Evolutionary conservation across 306 rosid genomes (phyloP).

Genomic region (Oemleria cerasiformis): DNA sequence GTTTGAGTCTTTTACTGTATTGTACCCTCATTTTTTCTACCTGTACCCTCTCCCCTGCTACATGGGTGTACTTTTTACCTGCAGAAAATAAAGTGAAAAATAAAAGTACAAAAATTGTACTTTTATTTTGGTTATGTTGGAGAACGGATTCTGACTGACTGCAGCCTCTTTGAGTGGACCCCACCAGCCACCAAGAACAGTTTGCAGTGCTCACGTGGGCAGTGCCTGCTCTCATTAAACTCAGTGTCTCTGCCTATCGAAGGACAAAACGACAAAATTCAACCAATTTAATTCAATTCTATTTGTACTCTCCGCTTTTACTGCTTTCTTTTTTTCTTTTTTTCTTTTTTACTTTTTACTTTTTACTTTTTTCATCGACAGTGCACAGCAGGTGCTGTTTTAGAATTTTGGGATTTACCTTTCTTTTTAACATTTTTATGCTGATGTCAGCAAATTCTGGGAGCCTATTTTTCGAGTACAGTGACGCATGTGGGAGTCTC

Average conservation of each 20-base stretch:
- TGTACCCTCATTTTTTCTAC: too few relatives aligned
- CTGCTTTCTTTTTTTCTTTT: neutral
- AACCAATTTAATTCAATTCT: neutral
- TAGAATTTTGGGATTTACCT: too few relatives aligned
- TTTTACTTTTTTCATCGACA: neutral
- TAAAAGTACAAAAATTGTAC: neutral
- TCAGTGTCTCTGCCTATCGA: neutral
- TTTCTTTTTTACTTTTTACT: neutral
- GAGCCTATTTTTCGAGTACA: neutral
- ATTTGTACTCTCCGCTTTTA: neutral
- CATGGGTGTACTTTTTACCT: too few relatives aligned
- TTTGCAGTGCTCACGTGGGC: constrained; percentile 17
- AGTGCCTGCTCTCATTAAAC: neutral
- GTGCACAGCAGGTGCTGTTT: too few relatives aligned
- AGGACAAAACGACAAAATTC: neutral
- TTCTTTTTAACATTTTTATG: neutral
- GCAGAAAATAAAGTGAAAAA: neutral
- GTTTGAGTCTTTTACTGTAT: too few relatives aligned
- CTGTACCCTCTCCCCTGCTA: too few relatives aligned
- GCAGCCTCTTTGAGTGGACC: constrained; percentile 1
- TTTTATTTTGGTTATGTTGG: neutral
- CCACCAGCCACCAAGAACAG: constrained; percentile 9
- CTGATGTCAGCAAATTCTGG: neutral
- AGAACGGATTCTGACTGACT: constrained; percentile 18
- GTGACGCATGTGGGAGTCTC: neutral